These are phyloP conservation scores for Saccharomyces eubayanus DNA, from an alignment of 805 yeast genomes.

Conservation along the genomic window DNA sequence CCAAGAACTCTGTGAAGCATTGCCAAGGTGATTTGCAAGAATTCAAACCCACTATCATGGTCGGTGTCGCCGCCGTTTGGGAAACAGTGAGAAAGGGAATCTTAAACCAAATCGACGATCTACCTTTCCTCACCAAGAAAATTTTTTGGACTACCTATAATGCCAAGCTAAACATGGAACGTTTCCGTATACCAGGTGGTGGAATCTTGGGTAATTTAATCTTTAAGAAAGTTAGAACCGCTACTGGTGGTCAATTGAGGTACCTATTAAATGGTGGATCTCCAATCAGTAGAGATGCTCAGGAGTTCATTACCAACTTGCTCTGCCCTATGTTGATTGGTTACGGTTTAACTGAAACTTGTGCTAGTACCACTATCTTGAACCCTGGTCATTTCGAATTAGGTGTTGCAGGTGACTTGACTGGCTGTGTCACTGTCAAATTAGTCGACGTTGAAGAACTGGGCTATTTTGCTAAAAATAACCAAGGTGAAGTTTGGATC, in stretches of 20 bases:
- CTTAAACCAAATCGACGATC: conserved; percentile 58
- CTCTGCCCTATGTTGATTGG: conserved; percentile 87
- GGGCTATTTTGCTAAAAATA: conserved; percentile 80
- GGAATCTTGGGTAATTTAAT: conserved; percentile 53
- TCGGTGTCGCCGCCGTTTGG: conserved; percentile 98
- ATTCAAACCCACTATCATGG: conserved; percentile 89
- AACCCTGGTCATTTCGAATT: conserved; percentile 58
- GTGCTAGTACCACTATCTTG: conserved; percentile 74
- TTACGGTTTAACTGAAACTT: conserved; percentile 93
- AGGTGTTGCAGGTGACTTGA: conserved; percentile 75
- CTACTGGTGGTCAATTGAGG: conserved; percentile 87
- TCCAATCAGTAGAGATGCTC: conserved; percentile 74
- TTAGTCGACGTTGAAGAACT: conserved; percentile 86
- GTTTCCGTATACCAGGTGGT: conserved; percentile 69
- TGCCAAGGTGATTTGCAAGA: conserved; percentile 82
- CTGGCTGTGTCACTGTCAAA: conserved; percentile 79
- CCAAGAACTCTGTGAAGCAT: conserved; percentile 72
- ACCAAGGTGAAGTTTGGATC: conserved; percentile 88
- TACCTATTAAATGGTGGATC: conserved; percentile 85
- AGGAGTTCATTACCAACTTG: conserved; percentile 64
- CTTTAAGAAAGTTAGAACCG: conserved; percentile 82
- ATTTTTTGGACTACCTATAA: conserved; percentile 83
- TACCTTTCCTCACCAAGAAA: conserved; percentile 60
- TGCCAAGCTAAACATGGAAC: conserved; percentile 57
- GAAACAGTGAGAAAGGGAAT: conserved; percentile 93